A percentile compares a stretch with the other conserved stretches of the same genome.
Evolutionary conservation across 2,329 filamentous ascomycete genomes (phyloP).

Genomic region (Scolecobasidium constrictum): DNA sequence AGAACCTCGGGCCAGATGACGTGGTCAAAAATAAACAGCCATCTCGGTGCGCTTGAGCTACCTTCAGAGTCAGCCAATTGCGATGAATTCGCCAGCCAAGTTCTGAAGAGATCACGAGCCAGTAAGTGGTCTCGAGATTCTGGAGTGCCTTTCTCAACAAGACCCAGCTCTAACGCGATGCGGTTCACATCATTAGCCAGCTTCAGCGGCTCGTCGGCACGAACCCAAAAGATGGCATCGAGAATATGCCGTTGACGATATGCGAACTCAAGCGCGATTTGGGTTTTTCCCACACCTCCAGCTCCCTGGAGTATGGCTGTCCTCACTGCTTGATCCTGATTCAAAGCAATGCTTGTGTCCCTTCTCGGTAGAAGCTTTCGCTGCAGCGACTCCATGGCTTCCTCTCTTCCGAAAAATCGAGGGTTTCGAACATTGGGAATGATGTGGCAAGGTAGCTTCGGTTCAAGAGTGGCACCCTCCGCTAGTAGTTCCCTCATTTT

Average conservation of each 20-base stretch:
- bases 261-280: conserved; percentile 27
- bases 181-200: conserved; percentile 21
- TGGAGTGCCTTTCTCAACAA: conserved; percentile 12
- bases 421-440: neutral
- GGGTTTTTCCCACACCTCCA: conserved; percentile 23
- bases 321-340: too few species aligned
- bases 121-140: conserved; percentile 10
- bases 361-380: conserved; percentile 2
- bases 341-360: neutral
- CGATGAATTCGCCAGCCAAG: conserved; percentile 10
- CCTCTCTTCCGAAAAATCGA: conserved; percentile 5
- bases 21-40: conserved; percentile 7
- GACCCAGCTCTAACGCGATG: conserved; percentile 18
- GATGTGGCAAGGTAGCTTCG: conserved; percentile 4
- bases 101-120: conserved; percentile 8
- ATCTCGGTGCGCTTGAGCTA: conserved; percentile 4
- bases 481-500: neutral
- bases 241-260: conserved; percentile 16
- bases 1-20: conserved; percentile 1
- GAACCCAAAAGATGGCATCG: conserved; percentile 28
- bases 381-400: neutral
- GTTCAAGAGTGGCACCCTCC: conserved; percentile 1
- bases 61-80: neutral
- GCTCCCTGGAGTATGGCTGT: conserved; percentile 7
- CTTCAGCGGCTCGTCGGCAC: conserved; percentile 22